A percentile compares a stretch with the other conserved stretches of the same genome.
These are phyloP conservation scores for Leishmania tarentolae DNA, from an alignment of 208 protist genomes.

Conservation along the genomic window DNA sequence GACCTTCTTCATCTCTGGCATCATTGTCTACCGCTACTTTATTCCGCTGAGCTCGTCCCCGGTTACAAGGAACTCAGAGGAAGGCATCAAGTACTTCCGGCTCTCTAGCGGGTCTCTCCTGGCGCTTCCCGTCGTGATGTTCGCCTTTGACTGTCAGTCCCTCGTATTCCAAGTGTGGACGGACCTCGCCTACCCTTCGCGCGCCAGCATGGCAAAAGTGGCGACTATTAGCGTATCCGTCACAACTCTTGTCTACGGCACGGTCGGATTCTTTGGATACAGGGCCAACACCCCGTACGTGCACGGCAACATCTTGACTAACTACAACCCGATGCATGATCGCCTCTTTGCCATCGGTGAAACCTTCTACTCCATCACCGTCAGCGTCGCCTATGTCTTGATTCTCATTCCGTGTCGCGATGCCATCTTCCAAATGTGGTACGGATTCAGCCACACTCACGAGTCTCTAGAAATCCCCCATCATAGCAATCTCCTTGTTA, in stretches of 20 bases:
- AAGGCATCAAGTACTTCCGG: slow-evolving; percentile 44
- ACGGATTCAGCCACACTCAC: slow-evolving; percentile 58
- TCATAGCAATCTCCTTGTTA: slow-evolving; percentile 45
- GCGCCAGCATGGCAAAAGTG: slow-evolving; percentile 57
- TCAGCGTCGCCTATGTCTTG: slow-evolving; percentile 66
- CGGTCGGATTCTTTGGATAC: slow-evolving; percentile 73
- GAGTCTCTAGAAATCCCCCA: slow-evolving; percentile 35
- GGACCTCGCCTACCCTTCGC: slow-evolving; percentile 27
- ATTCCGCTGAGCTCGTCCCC: slow-evolving; percentile 14
- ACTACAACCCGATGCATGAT: slow-evolving; percentile 65
- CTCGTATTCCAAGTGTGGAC: slow-evolving; percentile 71
- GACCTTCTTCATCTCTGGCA: slow-evolving; percentile 56
- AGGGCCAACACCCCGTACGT: slow-evolving; percentile 48
- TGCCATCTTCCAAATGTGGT: slow-evolving; percentile 55
- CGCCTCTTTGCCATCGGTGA: slow-evolving; percentile 48
- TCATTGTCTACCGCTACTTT: slow-evolving; percentile 72
- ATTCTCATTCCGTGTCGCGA: slow-evolving; percentile 71
- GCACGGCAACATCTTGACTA: slow-evolving; percentile 70
- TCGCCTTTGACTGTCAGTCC: slow-evolving; percentile 78
- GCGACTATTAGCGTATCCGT: slow-evolving; percentile 52
- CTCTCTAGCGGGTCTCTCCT: slow-evolving; percentile 42
- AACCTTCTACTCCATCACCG: slow-evolving; percentile 54
- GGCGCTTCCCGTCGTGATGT: slow-evolving; percentile 67
- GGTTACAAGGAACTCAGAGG: background rate
- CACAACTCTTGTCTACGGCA: slow-evolving; percentile 54